These are phyloP conservation scores for Kwoniella heveanensis DNA, from an alignment of 768 basidiomycete genomes.

Conservation along the genomic window DNA sequence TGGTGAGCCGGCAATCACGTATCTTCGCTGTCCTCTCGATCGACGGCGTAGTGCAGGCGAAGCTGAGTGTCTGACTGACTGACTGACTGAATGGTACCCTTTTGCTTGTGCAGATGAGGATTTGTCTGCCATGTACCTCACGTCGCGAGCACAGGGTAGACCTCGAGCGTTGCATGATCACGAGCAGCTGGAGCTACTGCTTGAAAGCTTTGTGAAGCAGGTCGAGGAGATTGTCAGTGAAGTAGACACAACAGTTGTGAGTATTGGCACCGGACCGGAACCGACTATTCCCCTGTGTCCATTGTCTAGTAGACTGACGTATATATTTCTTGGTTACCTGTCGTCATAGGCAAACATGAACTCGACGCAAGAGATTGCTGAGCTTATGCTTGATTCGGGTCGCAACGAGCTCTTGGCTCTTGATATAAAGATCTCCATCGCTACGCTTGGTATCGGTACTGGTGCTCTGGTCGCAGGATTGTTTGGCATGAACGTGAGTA, in stretches of 20 bases:
- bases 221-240: slow-evolving; percentile 96
- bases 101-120: slow-evolving; percentile 92
- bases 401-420: slow-evolving; percentile 87
- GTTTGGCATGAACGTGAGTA: slow-evolving; percentile 92
- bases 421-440: slow-evolving; percentile 93
- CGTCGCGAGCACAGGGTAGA: slow-evolving; percentile 70
- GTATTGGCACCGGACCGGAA: too few species aligned
- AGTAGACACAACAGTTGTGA: slow-evolving; percentile 79
- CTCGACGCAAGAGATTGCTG: slow-evolving; percentile 97
- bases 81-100: too few species aligned
- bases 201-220: slow-evolving; percentile 95
- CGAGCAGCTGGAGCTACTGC: slow-evolving; percentile 84
- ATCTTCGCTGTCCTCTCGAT: too few species aligned
- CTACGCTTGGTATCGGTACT: slow-evolving; percentile 86
- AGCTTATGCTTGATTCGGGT: slow-evolving; percentile 93
- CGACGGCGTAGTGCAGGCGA: too few species aligned
- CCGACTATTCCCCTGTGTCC: neutral
- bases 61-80: too few species aligned
- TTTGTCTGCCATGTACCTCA: slow-evolving; percentile 91
- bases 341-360: slow-evolving; percentile 78
- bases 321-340: neutral
- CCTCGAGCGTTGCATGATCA: slow-evolving; percentile 75
- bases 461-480: slow-evolving; percentile 87
- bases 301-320: neutral
- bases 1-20: too few species aligned